Conservation (phyloP, 495 filamentous ascomycete species). For the Lasiosphaeriaceae sp. region DNA sequence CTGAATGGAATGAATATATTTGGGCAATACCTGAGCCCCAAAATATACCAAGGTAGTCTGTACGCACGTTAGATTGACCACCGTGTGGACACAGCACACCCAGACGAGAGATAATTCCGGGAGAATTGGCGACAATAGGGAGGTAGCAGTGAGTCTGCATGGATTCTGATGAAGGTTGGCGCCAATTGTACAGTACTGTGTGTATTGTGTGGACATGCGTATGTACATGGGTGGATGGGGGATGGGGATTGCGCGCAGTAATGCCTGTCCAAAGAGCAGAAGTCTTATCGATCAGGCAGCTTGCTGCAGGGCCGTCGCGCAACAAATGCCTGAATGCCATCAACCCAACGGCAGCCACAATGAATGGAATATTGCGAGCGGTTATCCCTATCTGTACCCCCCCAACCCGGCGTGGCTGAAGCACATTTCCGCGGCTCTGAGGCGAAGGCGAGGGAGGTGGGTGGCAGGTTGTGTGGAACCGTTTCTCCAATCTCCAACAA, state of each 20-base stretch:
- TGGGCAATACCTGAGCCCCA: neutral
- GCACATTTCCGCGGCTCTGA: slow-evolving; percentile 12
- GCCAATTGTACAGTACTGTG: neutral
- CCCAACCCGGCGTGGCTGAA: slow-evolving; percentile 5
- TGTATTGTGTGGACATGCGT: neutral
- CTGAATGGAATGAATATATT: neutral
- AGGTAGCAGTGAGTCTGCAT: slow-evolving; percentile 9
- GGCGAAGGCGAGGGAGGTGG: neutral
- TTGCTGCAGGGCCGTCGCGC: neutral
- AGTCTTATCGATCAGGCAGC: neutral
- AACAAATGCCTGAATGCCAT: slow-evolving; percentile 2
- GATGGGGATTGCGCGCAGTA: neutral
- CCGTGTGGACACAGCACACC: neutral
- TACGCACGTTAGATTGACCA: neutral
- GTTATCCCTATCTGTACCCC: neutral
- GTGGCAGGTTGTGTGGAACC: slow-evolving; percentile 4
- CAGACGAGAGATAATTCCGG: slow-evolving; percentile 9
- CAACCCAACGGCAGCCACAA: neutral
- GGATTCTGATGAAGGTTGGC: neutral
- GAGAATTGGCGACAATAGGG: slow-evolving; percentile 9
- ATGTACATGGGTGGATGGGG: neutral
- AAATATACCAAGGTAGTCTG: neutral
- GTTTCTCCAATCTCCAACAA: slow-evolving; percentile 3
- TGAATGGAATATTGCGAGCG: no score
- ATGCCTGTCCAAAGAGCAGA: neutral